phyloP scores from a whole-genome alignment of 495 filamentous ascomycete genomes.

The Podospora didyma region DNA sequence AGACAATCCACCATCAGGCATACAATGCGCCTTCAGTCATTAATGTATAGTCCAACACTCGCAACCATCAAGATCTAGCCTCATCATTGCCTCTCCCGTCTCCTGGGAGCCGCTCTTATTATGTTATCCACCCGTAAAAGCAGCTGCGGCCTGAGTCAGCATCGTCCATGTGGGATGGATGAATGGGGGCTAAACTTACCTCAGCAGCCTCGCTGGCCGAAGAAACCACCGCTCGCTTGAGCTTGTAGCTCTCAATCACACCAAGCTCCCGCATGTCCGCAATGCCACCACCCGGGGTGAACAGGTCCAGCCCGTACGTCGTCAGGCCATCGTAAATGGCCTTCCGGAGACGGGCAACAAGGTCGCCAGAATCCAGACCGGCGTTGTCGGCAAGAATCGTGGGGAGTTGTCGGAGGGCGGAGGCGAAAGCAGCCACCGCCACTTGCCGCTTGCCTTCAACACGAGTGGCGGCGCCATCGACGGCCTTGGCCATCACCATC shows the following conservation, averaged over 20 bases:
- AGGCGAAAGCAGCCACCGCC: constrained; percentile 85
- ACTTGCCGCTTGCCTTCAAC: constrained; percentile 95
- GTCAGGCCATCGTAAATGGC: constrained; percentile 92
- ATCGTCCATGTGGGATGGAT: background rate
- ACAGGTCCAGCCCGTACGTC: constrained; percentile 83
- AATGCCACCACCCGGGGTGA: constrained; percentile 87
- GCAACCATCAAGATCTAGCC: background rate
- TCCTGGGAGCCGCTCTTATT: constrained; percentile 37
- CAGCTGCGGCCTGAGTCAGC: constrained; percentile 21
- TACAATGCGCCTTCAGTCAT: background rate
- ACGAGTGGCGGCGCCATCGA: constrained; percentile 89
- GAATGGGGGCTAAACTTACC: constrained; percentile 47
- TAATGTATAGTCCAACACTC: background rate
- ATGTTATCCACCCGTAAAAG: constrained; percentile 36
- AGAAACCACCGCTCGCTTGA: constrained; percentile 93
- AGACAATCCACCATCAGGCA: background rate
- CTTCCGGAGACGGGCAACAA: constrained; percentile 86
- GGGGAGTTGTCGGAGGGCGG: constrained; percentile 85
- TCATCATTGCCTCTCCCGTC: constrained; percentile 29
- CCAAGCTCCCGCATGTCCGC: constrained; percentile 94
- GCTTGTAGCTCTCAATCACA: constrained; percentile 96
- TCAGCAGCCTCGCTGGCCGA: constrained; percentile 95
- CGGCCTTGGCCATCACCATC: constrained; percentile 98
- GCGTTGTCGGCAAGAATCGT: constrained; percentile 98
- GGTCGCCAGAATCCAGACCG: constrained; percentile 88